Evolutionary conservation across 2,329 filamentous ascomycete genomes (phyloP), one percentile per base, ranked within the genome.

Genomic region (Teratosphaeria gauchensis): DNA sequence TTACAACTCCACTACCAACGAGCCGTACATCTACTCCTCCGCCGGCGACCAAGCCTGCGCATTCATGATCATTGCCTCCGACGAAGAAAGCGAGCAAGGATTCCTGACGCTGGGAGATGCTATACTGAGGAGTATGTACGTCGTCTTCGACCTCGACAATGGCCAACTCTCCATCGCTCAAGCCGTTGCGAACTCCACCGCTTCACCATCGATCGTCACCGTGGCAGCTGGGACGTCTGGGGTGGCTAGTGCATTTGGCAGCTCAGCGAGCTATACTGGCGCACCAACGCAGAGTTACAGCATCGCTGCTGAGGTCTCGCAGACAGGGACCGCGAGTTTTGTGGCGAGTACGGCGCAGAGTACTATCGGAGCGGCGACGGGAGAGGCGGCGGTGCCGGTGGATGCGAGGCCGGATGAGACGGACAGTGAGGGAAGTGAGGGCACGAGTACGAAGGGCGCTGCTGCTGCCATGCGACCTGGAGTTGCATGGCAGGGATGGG

Each of bases 61-160:
- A 0, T 68, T 71, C 62, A 62, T 70, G 53, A 59, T 72, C 32
- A 55, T 28, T 28, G 24, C 59, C 5, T 62, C 67, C 6, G 56
- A 60, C 3, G 14, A 53, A 6, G 31, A 57, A 32, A 61, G 55
- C 30, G 60, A 56, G 9, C 53, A 60, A 51, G 53, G 59, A 11
- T 68, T 68, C 55, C 57, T 62, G 7, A 68, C 65, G 9, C 57
- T 71, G 1, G 70, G 69, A 9, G 69, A 72, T 58, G 68, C 70
- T 12, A 56, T 72, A 24, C 61, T 73, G 11, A 58, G 68, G 11
- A 65, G 64, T 54, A 70, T 72, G 65, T 73, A 73, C 58, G 66
- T 71, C 46, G 69, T 73, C 56, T 73, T 68, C 56, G 71, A 73
- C 55, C 68, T 72, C 51, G 70, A 73, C 61, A 71, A 73, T 32